These are phyloP conservation scores for Collybiopsis luxurians DNA, from an alignment of 768 basidiomycete genomes.

Conservation along the genomic window DNA sequence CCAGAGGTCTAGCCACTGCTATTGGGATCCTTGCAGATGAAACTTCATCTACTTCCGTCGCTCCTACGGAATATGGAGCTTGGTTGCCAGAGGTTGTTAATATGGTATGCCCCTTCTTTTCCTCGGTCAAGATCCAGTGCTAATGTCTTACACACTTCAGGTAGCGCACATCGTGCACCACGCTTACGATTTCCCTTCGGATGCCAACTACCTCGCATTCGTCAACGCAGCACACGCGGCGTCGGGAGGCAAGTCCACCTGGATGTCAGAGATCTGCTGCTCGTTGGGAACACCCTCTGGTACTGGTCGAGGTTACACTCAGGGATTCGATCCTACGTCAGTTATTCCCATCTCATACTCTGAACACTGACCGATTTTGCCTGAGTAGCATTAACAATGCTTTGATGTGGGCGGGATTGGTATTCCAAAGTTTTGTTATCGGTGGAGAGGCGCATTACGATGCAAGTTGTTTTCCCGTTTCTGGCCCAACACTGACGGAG, in stretches of 20 bases:
- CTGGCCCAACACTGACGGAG: not conserved
- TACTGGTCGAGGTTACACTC: slow-evolving; percentile 28
- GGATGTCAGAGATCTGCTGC: slow-evolving; percentile 41
- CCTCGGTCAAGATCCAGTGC: not conserved
- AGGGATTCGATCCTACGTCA: slow-evolving; percentile 36
- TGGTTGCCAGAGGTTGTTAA: slow-evolving; percentile 33
- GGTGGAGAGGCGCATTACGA: slow-evolving; percentile 36
- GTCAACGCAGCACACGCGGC: slow-evolving; percentile 22
- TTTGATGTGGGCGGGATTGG: slow-evolving; percentile 34
- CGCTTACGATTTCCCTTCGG: slow-evolving; percentile 45
- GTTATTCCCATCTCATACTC: not conserved
- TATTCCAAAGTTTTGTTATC: slow-evolving; percentile 36
- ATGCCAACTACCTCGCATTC: slow-evolving; percentile 29
- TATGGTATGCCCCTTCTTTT: slow-evolving; percentile 18
- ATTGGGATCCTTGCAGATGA: slow-evolving; percentile 43
- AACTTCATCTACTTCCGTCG: slow-evolving; percentile 29
- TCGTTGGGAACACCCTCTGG: slow-evolving; percentile 32
- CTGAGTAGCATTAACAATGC: slow-evolving; percentile 32
- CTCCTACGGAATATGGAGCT: slow-evolving; percentile 27
- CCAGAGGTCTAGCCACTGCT: slow-evolving; percentile 22
- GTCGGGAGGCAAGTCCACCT: slow-evolving; percentile 30
- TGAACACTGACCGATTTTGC: not conserved
- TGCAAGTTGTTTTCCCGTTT: slow-evolving; percentile 18
- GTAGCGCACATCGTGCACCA: slow-evolving; percentile 40
- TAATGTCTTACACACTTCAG: slow-evolving; percentile 10